Evolutionary conservation across 495 filamentous ascomycete species (phyloP).

Genomic region (Penicillium paxilli): DNA sequence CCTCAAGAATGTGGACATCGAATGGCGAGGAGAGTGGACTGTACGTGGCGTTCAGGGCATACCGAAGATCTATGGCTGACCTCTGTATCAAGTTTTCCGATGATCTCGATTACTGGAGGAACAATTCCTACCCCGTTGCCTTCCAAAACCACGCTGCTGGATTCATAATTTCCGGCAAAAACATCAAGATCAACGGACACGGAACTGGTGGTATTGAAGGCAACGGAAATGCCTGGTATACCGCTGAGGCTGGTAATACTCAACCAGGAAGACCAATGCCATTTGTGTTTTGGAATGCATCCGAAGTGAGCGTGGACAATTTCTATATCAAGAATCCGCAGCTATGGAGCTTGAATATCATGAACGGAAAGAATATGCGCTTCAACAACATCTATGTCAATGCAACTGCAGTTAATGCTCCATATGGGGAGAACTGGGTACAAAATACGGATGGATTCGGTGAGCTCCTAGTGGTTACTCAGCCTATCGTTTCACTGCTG

Average conservation of each 20-base stretch:
- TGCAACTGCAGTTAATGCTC: slow-evolving; percentile 50
- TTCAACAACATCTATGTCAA: slow-evolving; percentile 54
- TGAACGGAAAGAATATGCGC: slow-evolving; percentile 58
- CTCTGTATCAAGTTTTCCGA: slow-evolving; percentile 42
- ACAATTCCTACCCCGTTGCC: slow-evolving; percentile 51
- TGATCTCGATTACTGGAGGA: slow-evolving; percentile 56
- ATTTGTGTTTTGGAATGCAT: slow-evolving; percentile 62
- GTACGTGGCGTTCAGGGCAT: too few relatives aligned
- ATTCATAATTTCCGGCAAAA: slow-evolving; percentile 51
- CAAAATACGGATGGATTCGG: slow-evolving; percentile 60
- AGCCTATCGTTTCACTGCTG: neutral
- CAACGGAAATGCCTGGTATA: slow-evolving; percentile 54
- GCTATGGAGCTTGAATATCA: slow-evolving; percentile 57
- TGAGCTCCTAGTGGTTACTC: slow-evolving; percentile 9
- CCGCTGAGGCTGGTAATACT: slow-evolving; percentile 43
- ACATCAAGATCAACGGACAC: slow-evolving; percentile 51
- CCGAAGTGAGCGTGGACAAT: slow-evolving; percentile 51
- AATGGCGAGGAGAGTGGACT: slow-evolving; percentile 50
- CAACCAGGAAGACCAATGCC: slow-evolving; percentile 57
- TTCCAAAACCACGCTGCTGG: slow-evolving; percentile 60
- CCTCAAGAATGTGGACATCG: slow-evolving; percentile 43
- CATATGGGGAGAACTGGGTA: slow-evolving; percentile 55
- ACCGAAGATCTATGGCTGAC: too few relatives aligned
- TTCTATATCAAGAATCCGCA: slow-evolving; percentile 56
- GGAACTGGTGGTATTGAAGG: slow-evolving; percentile 54